These are phyloP conservation scores for Blastomyces emzantsi DNA, from an alignment of 2,329 filamentous ascomycete species.

Conservation along the genomic window DNA sequence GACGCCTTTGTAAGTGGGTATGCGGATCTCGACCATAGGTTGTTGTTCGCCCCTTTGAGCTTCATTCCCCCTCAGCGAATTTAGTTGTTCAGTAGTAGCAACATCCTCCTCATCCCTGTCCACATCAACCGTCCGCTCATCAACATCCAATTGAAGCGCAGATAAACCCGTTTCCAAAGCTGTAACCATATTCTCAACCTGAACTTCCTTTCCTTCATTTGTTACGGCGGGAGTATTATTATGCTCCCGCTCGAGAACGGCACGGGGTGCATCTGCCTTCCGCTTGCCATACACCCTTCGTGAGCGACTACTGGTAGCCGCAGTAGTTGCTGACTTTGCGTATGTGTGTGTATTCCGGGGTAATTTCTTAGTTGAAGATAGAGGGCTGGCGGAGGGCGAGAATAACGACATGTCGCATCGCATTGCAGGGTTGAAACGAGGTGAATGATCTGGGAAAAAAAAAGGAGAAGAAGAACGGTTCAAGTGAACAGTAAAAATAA, in stretches of 20 bases:
- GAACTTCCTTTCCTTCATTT: neutral
- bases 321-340: neutral
- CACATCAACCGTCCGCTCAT: neutral
- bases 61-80: neutral
- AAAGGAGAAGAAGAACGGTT: neutral
- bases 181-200: neutral
- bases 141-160: neutral
- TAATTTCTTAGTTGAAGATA: neutral
- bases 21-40: slow-evolving; percentile 3
- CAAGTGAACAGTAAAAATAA: neutral
- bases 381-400: neutral
- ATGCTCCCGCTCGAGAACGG: slow-evolving; percentile 27
- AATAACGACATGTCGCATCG: neutral
- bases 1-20: neutral
- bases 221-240: slow-evolving; percentile 13
- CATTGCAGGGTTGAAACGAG: neutral
- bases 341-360: neutral
- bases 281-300: slow-evolving; percentile 31
- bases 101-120: neutral
- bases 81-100: neutral
- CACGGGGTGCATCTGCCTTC: slow-evolving; percentile 27
- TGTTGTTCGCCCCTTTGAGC: neutral
- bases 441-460: neutral
- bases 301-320: slow-evolving; percentile 17
- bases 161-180: neutral